These are phyloP conservation scores for Candida gorgasii DNA, from an alignment of 805 yeast genomes.

Conservation along the genomic window DNA sequence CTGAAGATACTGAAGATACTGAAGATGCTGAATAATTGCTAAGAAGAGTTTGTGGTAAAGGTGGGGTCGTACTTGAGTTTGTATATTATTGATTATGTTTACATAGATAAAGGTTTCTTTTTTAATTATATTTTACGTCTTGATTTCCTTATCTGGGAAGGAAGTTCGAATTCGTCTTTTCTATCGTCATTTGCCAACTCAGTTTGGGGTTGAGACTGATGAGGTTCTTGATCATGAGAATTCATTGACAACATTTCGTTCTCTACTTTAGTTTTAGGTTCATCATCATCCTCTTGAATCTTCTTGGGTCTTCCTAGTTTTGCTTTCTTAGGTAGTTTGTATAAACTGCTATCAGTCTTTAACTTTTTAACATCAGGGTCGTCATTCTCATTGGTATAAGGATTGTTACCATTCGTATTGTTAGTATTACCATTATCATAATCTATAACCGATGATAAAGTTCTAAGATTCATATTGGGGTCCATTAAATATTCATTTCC, in stretches of 20 bases:
- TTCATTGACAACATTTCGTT: no score
- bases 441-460: slow-evolving; percentile 17
- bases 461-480: slow-evolving; percentile 15
- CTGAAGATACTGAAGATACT: slow-evolving; percentile 18
- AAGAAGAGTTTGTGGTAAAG: neutral
- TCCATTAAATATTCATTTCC: slow-evolving; percentile 8
- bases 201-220: neutral
- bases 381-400: slow-evolving; percentile 1
- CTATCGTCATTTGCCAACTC: neutral
- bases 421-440: slow-evolving; percentile 8
- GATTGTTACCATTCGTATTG: neutral
- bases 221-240: neutral
- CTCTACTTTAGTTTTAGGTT: neutral
- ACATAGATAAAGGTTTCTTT: slow-evolving; percentile 3
- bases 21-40: slow-evolving; percentile 11
- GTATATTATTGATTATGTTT: slow-evolving; percentile 8
- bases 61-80: neutral
- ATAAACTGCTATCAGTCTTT: neutral
- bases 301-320: slow-evolving; percentile 1
- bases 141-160: slow-evolving; percentile 6
- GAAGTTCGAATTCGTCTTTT: slow-evolving; percentile 1
- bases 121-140: slow-evolving; percentile 2
- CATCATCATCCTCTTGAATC: neutral
- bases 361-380: neutral
- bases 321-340: slow-evolving; percentile 2